Conservation (phyloP, 371 early-diverging fungal species). For the Mortierella sp. region DNA sequence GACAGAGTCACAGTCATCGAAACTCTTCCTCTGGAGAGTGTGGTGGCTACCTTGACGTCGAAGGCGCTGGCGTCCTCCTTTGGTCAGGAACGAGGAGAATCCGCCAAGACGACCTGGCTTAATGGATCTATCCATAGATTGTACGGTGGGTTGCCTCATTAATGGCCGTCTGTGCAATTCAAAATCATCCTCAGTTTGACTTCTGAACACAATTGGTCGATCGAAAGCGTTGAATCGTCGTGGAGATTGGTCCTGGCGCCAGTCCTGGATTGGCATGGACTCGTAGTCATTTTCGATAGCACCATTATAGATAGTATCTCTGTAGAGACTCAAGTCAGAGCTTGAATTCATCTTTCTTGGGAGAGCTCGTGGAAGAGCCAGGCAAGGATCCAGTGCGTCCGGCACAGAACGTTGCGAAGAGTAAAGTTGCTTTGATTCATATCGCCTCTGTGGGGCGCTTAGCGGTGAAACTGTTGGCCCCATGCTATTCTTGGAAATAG, state of each 20-base stretch:
- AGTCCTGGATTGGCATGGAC: slow-evolving; percentile 8
- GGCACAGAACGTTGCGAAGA: slow-evolving; percentile 1
- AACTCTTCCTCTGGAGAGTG: slow-evolving; percentile 1
- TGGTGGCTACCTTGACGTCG: slow-evolving; percentile 10
- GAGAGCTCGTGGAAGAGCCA: slow-evolving; percentile 53
- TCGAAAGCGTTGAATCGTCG: background rate
- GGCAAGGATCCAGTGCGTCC: slow-evolving; percentile 36
- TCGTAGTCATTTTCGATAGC: slow-evolving; percentile 8
- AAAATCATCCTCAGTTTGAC: background rate
- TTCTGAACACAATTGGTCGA: background rate
- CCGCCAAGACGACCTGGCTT: slow-evolving; percentile 17
- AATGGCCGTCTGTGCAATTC: slow-evolving; percentile 11
- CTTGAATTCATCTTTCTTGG: slow-evolving; percentile 19
- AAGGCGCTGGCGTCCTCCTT: background rate
- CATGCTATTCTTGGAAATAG: background rate
- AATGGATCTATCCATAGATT: slow-evolving; percentile 3
- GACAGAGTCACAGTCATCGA: slow-evolving; percentile 7
- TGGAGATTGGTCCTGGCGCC: slow-evolving; percentile 4
- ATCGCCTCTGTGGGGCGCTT: background rate
- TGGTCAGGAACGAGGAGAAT: slow-evolving; percentile 9
- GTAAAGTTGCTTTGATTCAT: slow-evolving; percentile 1
- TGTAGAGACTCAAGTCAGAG: background rate
- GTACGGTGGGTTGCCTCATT: background rate
- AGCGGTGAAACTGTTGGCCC: background rate
- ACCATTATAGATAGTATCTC: slow-evolving; percentile 20